Evolutionary conservation across 2,329 filamentous ascomycete species (phyloP), one percentile per base, ranked within the genome.

Genomic region (Neonectria magnoliae): DNA sequence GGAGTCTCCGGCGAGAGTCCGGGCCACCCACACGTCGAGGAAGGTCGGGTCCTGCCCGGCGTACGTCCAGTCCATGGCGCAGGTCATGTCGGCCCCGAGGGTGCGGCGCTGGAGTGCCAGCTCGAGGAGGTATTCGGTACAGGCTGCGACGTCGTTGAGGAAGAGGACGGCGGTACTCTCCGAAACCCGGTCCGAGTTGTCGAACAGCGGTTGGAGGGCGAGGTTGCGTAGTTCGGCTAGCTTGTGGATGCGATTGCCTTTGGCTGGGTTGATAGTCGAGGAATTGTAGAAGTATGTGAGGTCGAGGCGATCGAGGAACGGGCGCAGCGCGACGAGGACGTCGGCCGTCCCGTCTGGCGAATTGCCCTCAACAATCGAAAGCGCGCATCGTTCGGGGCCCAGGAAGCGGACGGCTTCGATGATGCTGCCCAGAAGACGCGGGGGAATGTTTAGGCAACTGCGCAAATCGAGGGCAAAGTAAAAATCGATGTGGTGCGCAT

Each of bases 41-140:
- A 89, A 89, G 0, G 81, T 84, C 0, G 83, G 82, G 2, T 83
- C 76, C 0, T 57, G 57, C 0, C 79, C 81, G 3, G 78, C 75
- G 45, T 82, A 83, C 0, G 79, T 82, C 86, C 87, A 90, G 73
- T 90, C 87, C 81, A 90, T 84, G 6, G 79, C 85, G 68, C 87
- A 90, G 0, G 82, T 83, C 83, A 88, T 87, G 70, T 86, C 82
- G 8, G 86, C 87, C 2, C 72, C 75, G 41, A 85, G 83, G 3
- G 67, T 68, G 6, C 64, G 68, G 27, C 79, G 81, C 73, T 89
- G 86, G 66, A 85, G 79, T 1, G 83, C 69, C 1, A 89, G 77
- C 73, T 89, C 87, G 4, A 90, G 78, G 16, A 90, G 81, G 66
- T 90, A 87, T 42, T 88, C 85, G 8, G 78, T 45, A 62, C 86